A percentile compares a stretch with the other conserved stretches of the same genome.
These are phyloP conservation scores for Hypoxylon sp. DNA, from an alignment of 2,329 filamentous ascomycete genomes.

Conservation along the genomic window DNA sequence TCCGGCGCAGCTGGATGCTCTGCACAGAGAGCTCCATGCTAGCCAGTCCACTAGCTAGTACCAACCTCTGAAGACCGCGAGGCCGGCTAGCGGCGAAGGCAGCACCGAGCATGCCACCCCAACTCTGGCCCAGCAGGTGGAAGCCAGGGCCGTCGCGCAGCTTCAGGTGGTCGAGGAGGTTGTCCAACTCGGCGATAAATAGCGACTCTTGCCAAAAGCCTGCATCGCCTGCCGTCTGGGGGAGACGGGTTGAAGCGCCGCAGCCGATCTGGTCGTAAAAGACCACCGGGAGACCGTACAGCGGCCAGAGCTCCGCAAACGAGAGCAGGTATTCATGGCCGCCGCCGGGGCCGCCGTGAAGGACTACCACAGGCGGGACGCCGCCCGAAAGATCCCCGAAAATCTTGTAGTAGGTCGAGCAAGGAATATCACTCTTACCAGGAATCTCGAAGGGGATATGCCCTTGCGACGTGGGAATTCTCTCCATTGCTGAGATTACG, in stretches of 20 bases:
- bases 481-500: neutral
- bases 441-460: constrained; percentile 30
- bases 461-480: constrained; percentile 15
- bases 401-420: constrained; percentile 39
- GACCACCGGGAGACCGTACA: constrained; percentile 34
- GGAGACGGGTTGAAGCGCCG: constrained; percentile 39
- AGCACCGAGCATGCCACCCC: constrained; percentile 38
- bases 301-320: constrained; percentile 23
- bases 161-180: constrained; percentile 34
- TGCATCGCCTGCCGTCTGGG: constrained; percentile 30
- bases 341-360: constrained; percentile 38
- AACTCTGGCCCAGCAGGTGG: constrained; percentile 42
- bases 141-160: constrained; percentile 32
- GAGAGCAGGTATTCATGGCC: constrained; percentile 41
- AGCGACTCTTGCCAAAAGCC: constrained; percentile 37
- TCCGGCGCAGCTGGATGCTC: constrained; percentile 14
- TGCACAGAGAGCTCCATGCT: constrained; percentile 22
- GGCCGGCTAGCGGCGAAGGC: constrained; percentile 38
- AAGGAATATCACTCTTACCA: constrained; percentile 16
- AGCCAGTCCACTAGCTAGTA: constrained; percentile 37
- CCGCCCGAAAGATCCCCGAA: constrained; percentile 34
- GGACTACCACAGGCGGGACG: constrained; percentile 23
- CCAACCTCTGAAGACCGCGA: constrained; percentile 26
- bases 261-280: constrained; percentile 45
- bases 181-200: constrained; percentile 42